phyloP scores from a whole-genome alignment of 1,284 basidiomycete genomes.

The Cutaneotrichosporon cyanovorans region DNA sequence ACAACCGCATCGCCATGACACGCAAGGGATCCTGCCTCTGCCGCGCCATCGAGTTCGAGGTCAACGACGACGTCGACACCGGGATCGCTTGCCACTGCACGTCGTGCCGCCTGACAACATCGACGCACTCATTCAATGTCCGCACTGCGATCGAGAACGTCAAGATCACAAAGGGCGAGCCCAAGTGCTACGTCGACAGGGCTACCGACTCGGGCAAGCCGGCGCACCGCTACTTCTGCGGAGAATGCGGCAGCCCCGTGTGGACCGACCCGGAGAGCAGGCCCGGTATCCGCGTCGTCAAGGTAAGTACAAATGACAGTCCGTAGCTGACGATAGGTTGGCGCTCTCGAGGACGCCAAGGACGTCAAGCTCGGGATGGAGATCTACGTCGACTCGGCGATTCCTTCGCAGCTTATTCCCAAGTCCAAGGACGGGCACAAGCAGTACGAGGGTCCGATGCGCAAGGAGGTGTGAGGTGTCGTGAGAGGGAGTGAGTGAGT shows the following conservation, averaged over 20 bases:
- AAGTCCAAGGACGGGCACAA: constrained; percentile 10
- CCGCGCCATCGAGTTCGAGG: constrained; percentile 5
- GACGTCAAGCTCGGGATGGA: constrained; percentile 3
- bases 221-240: constrained; percentile 13
- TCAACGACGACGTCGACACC: constrained; percentile 2
- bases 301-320: background rate
- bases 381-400: background rate
- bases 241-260: constrained; percentile 10
- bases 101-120: constrained; percentile 7
- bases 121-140: constrained; percentile 11
- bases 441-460: constrained; percentile 16
- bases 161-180: constrained; percentile 10
- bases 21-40: constrained; percentile 56
- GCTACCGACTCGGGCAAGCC: constrained; percentile 7
- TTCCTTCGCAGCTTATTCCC: background rate
- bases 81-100: constrained; percentile 10
- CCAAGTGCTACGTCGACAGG: constrained; percentile 7
- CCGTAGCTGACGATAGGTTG: background rate
- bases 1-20: constrained; percentile 33
- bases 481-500: too few relatives aligned
- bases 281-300: constrained; percentile 7
- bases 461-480: constrained; percentile 13
- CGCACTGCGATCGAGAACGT: constrained; percentile 1
- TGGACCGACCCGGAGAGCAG: constrained; percentile 9
- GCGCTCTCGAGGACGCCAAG: constrained; percentile 4